Conservation (phyloP, 768 basidiomycete genomes). For the Suillus discolor region DNA sequence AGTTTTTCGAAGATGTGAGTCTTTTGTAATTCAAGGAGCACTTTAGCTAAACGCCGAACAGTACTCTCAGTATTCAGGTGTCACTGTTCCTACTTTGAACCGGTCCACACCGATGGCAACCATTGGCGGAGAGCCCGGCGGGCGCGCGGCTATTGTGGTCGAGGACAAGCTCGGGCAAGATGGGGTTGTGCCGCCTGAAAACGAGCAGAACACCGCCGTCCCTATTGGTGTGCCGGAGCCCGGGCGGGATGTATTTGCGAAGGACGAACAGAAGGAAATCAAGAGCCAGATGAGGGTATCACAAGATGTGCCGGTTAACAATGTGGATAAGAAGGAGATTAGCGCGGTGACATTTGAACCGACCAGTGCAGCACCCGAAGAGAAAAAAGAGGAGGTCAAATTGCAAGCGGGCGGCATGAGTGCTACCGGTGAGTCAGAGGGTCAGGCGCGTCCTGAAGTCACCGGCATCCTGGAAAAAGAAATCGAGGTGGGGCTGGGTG, state of each 20-base stretch:
- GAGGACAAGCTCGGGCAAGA: slow-evolving; percentile 39
- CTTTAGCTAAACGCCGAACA: slow-evolving; percentile 22
- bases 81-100: slow-evolving; percentile 40
- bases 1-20: slow-evolving; percentile 70
- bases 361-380: background rate
- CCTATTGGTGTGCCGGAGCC: slow-evolving; percentile 65
- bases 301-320: slow-evolving; percentile 11
- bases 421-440: slow-evolving; percentile 4
- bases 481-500: slow-evolving; percentile 12
- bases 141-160: slow-evolving; percentile 56
- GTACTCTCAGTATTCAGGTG: slow-evolving; percentile 58
- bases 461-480: slow-evolving; percentile 12
- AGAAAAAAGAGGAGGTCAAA: slow-evolving; percentile 11
- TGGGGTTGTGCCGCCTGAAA: slow-evolving; percentile 13
- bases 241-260: slow-evolving; percentile 73
- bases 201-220: slow-evolving; percentile 37
- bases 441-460: slow-evolving; percentile 1
- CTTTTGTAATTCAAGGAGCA: background rate
- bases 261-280: slow-evolving; percentile 44
- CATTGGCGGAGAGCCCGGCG: slow-evolving; percentile 54
- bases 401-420: slow-evolving; percentile 2
- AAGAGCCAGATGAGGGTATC: slow-evolving; percentile 43
- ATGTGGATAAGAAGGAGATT: slow-evolving; percentile 35
- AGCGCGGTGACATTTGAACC: slow-evolving; percentile 30
- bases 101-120: slow-evolving; percentile 45